Base-by-base conservation (phyloP, 2,329 filamentous ascomycete species). In the Diaporthe batatas region DNA sequence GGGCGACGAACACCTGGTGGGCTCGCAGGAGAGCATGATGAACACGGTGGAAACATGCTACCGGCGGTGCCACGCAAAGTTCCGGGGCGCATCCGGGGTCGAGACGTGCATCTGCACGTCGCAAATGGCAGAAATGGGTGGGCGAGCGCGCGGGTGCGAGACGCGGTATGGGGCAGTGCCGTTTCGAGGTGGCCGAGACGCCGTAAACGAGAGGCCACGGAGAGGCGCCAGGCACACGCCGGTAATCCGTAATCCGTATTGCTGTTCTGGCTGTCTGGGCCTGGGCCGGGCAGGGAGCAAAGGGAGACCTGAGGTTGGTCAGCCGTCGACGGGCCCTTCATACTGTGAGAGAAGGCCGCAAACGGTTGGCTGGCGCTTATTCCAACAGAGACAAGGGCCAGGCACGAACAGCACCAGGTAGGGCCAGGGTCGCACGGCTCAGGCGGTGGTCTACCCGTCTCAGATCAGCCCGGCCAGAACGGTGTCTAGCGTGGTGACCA, bases 141-240 rank as follows among this genome's bases (percentile, higher is more conserved):
- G 51, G 23, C 54, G 49, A 70, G 49, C 62, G 53, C 71, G 42
- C 44, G 25, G 55, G 64, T 70, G 59, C 57, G 62, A 73, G 62
- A 59, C 68, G 72, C 70, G 53, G 11, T 70, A 70, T 70, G 76
- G 74, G 71, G 76, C 76, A 73, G 67, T 69, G 73, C 68, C 71
- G 77, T 78, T 76, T 78, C 75, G 76, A 65, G 59, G 36, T 59
- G n/a, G 67, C 53, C 49, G 53, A 68, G 29, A 29, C 49, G 47
- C 54, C 49, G 34, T 49, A 57, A 73, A 75, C 55, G 75, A 77
- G 70, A 76, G 74, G 76, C 70, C 72, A 68, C 57, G 69, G 57
- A 29, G 70, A 74, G 72, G 70, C 74, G 74, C 72, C 55, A 8
- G 68, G 39, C 55, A 39, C 44, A 12, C 51, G 36, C 11, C 29